phyloP scores from a whole-genome alignment of 352 stramenopile species.

The Blastocystis sp. region DNA sequence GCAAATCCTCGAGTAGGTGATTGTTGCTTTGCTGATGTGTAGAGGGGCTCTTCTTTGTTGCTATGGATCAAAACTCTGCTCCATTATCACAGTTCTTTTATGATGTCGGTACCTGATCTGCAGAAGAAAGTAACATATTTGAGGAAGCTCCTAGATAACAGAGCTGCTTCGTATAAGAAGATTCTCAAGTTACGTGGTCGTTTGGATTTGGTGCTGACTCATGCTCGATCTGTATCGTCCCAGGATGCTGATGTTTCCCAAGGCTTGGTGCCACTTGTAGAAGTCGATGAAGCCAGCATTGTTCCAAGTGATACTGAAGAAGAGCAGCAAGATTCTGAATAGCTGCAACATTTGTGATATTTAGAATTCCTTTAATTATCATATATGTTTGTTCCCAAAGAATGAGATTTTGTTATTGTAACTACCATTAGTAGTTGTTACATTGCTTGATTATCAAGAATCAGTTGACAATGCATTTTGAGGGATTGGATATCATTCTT shows the following conservation, averaged over 20 bases:
- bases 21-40: not conserved
- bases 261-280: not conserved
- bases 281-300: not conserved
- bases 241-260: not conserved
- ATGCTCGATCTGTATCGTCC: not conserved
- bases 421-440: not conserved
- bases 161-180: not conserved
- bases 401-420: too few relatives aligned
- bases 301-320: not conserved
- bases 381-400: too few relatives aligned
- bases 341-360: not conserved
- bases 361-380: too few relatives aligned
- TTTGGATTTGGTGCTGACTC: not conserved
- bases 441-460: not conserved
- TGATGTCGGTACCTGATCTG: conserved; percentile 1
- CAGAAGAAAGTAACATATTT: not conserved
- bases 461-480: not conserved
- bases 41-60: not conserved
- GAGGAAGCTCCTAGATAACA: not conserved
- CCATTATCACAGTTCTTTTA: not conserved
- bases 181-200: not conserved
- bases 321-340: not conserved
- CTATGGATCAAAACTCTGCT: not conserved
- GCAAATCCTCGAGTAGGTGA: not conserved
- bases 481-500: not conserved